Evolutionary conservation across 2,329 filamentous ascomycete genomes (phyloP), one percentile per base, ranked within the genome.

Genomic region (Fonsecaea multimorphosa): DNA sequence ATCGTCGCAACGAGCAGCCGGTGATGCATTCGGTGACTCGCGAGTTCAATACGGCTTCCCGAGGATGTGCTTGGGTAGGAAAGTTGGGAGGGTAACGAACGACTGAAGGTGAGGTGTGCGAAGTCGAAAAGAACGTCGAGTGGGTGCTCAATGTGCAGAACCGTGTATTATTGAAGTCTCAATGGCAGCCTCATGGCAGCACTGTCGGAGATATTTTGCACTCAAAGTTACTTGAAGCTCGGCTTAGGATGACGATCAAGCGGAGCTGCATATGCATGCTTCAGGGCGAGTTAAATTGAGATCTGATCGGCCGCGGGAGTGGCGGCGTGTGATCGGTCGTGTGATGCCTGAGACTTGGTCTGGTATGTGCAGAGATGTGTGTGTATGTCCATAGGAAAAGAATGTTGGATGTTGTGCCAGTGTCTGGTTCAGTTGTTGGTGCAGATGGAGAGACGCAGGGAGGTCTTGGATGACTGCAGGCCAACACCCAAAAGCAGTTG

Each of bases 251-350:
- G 61, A 60, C 51, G 59, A 63, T 59, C 65, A 60, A 40, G 64
- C 58, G 54, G 58, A 63, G 46, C 58, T 66, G 62, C 61, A 68
- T 68, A 71, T 72, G 70, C 70, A 72, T 58, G 67, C 69, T 71
- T 68, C 70, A 72, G 70, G 70, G 70, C 66, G 68, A 61, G 61
- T 70, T 70, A 68, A 68, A 68, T 70, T 63, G 66, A 63, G 58
- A 61, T 58, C 51, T 58, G 55, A 58, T 58, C 61, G 27, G 64
- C 54, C 51, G 40, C 59, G 54, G 38, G 64, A 60, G 61, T 40
- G 67, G 64, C 51, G 67, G 51, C 51, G 61, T 66, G 58, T 38
- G 62, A 62, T 19, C 66, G 67, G 63, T 19, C 61, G 38, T 58
- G 4, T 58, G 63, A 59, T 46, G 19, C 34, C 62, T 36, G 49